Percentiles rank a stretch among this genome's conserved stretches.
Conservation (phyloP, 1,284 basidiomycete species). For the Prillingera fragicola region DNA sequence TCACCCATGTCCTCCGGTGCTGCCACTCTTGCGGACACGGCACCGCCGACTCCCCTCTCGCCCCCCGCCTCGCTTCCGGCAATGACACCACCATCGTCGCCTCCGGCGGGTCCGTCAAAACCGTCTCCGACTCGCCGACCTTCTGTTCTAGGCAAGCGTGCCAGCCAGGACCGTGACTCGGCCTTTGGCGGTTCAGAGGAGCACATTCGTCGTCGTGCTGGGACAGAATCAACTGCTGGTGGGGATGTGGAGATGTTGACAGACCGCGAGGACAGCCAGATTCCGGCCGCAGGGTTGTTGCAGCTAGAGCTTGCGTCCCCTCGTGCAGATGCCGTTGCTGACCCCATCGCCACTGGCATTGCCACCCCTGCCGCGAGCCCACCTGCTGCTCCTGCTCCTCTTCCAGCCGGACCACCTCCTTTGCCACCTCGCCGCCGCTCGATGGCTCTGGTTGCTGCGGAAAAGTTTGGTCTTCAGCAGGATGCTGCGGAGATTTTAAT, state of each 20-base stretch:
- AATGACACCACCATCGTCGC: background rate
- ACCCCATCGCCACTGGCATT: background rate
- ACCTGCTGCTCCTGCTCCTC: constrained; percentile 1
- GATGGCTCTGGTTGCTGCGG: constrained; percentile 16
- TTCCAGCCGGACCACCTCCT: constrained; percentile 1
- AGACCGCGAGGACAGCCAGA: constrained; percentile 11
- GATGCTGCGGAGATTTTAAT: constrained; percentile 98
- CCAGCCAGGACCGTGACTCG: constrained; percentile 39
- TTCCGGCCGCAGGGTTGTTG: constrained; percentile 6
- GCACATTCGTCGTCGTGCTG: constrained; percentile 12
- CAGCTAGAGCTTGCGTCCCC: constrained; percentile 14
- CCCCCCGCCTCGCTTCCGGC: constrained; percentile 4
- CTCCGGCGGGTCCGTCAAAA: no score
- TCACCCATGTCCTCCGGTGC: constrained; percentile 31
- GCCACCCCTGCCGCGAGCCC: background rate
- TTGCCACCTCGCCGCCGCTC: constrained; percentile 12
- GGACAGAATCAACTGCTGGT: background rate
- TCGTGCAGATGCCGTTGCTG: background rate
- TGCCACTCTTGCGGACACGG: constrained; percentile 18
- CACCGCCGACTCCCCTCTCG: constrained; percentile 7
- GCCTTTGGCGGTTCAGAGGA: constrained; percentile 26
- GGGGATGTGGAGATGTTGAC: constrained; percentile 3
- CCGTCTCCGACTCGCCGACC: background rate
- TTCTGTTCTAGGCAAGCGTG: constrained; percentile 38
- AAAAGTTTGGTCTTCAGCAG: constrained; percentile 72